Base-by-base conservation (phyloP, 2,329 filamentous ascomycete species). In the Xylariaceae sp. region DNA sequence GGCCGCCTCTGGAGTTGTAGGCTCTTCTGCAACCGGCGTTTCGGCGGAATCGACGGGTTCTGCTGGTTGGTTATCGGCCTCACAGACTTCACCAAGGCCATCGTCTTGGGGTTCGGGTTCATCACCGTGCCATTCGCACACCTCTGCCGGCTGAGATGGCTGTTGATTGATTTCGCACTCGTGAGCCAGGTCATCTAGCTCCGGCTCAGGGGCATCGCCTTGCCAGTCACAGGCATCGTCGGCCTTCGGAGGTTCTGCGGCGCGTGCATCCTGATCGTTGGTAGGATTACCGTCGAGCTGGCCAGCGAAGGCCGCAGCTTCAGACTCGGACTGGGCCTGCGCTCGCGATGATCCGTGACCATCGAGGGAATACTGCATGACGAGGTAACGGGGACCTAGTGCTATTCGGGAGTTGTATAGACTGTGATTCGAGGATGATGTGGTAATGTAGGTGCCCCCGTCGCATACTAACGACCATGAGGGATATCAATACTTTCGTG, bases 111-210 rank as follows among this genome's bases (percentile, higher is more conserved):
- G 44, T 30, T 65, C 65, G 6, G 60, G 54, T 10, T 51, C 50
- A 10, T 66, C 64, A 9, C 59, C 62, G 47, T 8, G 57, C 65
- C 63, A 66, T 13, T 64, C 58, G 39, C 64, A 57, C 39, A 60
- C 45, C 39, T 51, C 56, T 17, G 42, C 37, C 7, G 42, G 49
- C 7, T 51, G 58, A 49, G 56, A 49, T 30, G 54, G 47, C n/a
- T 58, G 53, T 42, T 64, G 57, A 10, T 45, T 57, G 39, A 56
- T 10, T 17, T 58, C 49, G 34, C 55, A 55, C 30, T 60, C 51
- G 4, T 67, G 62, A 13, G 65, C 66, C 11, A 71, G 65, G 51
- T 71, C 68, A 39, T 71, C 68, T 11, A 66, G 56, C 51, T 68
- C 64, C 7, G 66, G 65, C 18, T 70, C 68, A 13, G 64, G 62